These are phyloP conservation scores for Scleroderma citrinum DNA, from an alignment of 768 basidiomycete species.

Conservation along the genomic window DNA sequence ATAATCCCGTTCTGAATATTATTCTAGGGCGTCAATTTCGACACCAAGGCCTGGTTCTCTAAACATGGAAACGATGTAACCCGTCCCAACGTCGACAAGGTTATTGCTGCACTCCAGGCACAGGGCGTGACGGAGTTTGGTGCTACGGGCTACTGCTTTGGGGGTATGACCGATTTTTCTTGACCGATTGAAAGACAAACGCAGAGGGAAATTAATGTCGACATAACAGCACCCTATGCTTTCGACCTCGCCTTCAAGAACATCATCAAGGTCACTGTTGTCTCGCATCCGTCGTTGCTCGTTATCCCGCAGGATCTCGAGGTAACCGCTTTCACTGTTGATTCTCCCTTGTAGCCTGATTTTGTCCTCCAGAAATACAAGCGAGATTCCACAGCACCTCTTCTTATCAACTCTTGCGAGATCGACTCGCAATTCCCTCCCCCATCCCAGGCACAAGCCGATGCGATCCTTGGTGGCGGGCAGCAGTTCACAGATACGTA, in stretches of 20 bases:
- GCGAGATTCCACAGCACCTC: slow-evolving; percentile 40
- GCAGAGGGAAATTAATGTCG: neutral
- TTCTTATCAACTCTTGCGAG: slow-evolving; percentile 65
- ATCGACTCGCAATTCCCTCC: slow-evolving; percentile 45
- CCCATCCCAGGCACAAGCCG: slow-evolving; percentile 39
- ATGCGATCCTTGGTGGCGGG: slow-evolving; percentile 42
- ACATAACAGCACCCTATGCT: slow-evolving; percentile 41
- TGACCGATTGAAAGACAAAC: no score
- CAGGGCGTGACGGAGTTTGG: slow-evolving; percentile 54
- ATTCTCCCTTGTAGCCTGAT: neutral
- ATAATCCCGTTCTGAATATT: neutral
- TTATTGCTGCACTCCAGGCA: slow-evolving; percentile 50
- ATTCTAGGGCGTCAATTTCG: slow-evolving; percentile 26
- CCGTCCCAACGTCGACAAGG: slow-evolving; percentile 48
- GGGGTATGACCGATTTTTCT: no score
- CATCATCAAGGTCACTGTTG: slow-evolving; percentile 41
- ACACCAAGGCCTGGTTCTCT: slow-evolving; percentile 38
- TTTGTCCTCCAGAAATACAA: slow-evolving; percentile 40
- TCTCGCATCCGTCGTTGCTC: slow-evolving; percentile 61
- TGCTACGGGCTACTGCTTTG: slow-evolving; percentile 66
- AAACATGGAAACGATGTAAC: slow-evolving; percentile 36
- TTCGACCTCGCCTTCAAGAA: slow-evolving; percentile 60
- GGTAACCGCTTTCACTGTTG: slow-evolving; percentile 26
- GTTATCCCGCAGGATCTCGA: slow-evolving; percentile 55
- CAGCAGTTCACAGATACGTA: slow-evolving; percentile 45